Base-by-base conservation (phyloP, 2,329 filamentous ascomycete genomes). In the Parastagonospora nodorum region DNA sequence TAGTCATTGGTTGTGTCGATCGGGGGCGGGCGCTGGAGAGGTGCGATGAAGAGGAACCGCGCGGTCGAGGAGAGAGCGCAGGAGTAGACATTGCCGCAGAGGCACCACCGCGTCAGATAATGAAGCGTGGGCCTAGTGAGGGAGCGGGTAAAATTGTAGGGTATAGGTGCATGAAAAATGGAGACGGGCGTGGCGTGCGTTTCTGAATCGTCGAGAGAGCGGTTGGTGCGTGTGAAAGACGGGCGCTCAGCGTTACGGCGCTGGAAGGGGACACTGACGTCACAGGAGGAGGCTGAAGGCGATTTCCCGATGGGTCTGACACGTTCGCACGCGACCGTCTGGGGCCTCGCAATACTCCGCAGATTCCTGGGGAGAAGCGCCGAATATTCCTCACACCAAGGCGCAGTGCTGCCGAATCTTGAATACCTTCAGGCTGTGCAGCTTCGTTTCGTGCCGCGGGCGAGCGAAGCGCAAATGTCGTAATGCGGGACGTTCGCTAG, bases 51-150 rank as follows among this genome's bases (percentile, higher is more conserved):
- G 69, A 67, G 7, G 62, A 42, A 40, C 69, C 69, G 54, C 66
- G 60, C 31, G 61, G 66, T 54, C 69, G 48, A 32, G 67, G 63
- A 30, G 68, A 69, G n/a, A 72, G 43, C n/a, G 58, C 66, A 55
- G 69, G 69, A 31, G 67, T 70, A n/a, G 69, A 69, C 71, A 73
- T 73, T 29, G 53, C 57, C 43, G 51, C 44, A 40, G 35, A 38
- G 45, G 33, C 45, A 39, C 42, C 28, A 45, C 44, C 47, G 45
- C 53, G 51, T 52, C 42, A 45, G 28, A 29, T 31, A 38, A 9
- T 43, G 61, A 51, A 40, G 53, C 37, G 63, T 48, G 60, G 49
- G 55, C 43, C 57, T 49, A 42, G 41, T 35, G 46, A 50, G 29
- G 28, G 42, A 42, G 40, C 30, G 45, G 50, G 40, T 55, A 37